Evolutionary conservation across 164 flowering plant genomes (phyloP).

Genomic region (Liriodendron chinense): DNA sequence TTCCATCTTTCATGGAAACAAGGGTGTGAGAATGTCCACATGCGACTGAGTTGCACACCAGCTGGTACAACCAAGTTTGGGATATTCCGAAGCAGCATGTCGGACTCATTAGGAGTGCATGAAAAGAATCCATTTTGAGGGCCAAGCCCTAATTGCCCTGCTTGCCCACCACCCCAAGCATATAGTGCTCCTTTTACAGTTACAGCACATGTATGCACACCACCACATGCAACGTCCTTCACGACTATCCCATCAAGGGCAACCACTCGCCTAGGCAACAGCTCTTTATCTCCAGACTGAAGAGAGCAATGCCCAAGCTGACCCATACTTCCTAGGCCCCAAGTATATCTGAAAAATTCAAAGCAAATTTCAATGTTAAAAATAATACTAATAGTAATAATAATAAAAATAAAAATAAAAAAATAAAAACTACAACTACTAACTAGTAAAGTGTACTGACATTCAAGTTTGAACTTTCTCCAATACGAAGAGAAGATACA

Average conservation of each 20-base stretch:
- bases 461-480: background rate
- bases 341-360: constrained; percentile 65
- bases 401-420: background rate
- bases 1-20: constrained; percentile 69
- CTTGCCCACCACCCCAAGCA: constrained; percentile 97
- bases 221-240: constrained; percentile 84
- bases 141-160: constrained; percentile 91
- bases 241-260: constrained; percentile 71
- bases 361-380: background rate
- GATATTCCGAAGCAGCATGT: constrained; percentile 60
- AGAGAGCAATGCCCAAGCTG: constrained; percentile 97
- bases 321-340: constrained; percentile 95
- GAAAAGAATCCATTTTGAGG: constrained; percentile 77
- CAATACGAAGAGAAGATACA: background rate
- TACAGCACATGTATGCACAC: constrained; percentile 90
- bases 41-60: constrained; percentile 71
- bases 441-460: background rate
- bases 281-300: constrained; percentile 85
- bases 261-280: constrained; percentile 87
- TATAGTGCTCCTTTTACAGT: constrained; percentile 82
- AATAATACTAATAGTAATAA: too few species aligned
- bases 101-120: constrained; percentile 53
- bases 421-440: too few species aligned
- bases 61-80: constrained; percentile 75
- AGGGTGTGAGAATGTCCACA: constrained; percentile 98